phyloP scores from a whole-genome alignment of 768 basidiomycete species.

The Boletus fagicola region DNA sequence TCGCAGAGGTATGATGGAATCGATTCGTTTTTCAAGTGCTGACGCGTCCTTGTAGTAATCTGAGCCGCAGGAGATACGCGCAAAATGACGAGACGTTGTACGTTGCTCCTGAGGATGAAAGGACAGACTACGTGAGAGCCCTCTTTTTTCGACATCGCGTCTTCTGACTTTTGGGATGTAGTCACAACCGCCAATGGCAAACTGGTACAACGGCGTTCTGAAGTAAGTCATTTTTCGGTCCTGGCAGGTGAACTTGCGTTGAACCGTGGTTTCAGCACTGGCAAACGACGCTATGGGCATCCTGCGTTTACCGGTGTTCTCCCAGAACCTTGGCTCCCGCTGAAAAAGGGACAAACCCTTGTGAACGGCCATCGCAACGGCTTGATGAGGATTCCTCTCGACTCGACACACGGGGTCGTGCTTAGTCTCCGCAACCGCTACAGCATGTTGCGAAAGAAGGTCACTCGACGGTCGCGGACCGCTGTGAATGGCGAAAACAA shows the following conservation, averaged over 20 bases:
- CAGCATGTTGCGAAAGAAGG: conserved; percentile 46
- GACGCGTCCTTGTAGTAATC: conserved; percentile 49
- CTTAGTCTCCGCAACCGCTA: conserved; percentile 76
- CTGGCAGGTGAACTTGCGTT: neutral
- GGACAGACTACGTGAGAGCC: conserved; percentile 77
- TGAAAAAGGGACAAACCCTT: conserved; percentile 77
- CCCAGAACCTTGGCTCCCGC: conserved; percentile 91
- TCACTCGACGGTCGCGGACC: conserved; percentile 11
- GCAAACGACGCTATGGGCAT: conserved; percentile 91
- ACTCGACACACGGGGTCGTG: conserved; percentile 66
- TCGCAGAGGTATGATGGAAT: conserved; percentile 66
- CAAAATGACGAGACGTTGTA: conserved; percentile 94
- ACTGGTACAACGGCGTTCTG: conserved; percentile 90
- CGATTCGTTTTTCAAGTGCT: neutral
- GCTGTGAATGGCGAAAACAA: conserved; percentile 7
- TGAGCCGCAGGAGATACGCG: conserved; percentile 85
- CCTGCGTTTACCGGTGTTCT: conserved; percentile 92
- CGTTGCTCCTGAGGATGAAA: conserved; percentile 90
- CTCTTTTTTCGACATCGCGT: neutral
- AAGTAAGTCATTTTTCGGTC: conserved; percentile 51
- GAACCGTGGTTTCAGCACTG: conserved; percentile 57
- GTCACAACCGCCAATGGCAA: conserved; percentile 97
- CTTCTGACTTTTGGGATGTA: conserved; percentile 32
- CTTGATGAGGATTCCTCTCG: conserved; percentile 37
- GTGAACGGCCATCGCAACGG: conserved; percentile 49